These are phyloP conservation scores for Xylaria sp. DNA, from an alignment of 2,329 filamentous ascomycete genomes.

Conservation along the genomic window DNA sequence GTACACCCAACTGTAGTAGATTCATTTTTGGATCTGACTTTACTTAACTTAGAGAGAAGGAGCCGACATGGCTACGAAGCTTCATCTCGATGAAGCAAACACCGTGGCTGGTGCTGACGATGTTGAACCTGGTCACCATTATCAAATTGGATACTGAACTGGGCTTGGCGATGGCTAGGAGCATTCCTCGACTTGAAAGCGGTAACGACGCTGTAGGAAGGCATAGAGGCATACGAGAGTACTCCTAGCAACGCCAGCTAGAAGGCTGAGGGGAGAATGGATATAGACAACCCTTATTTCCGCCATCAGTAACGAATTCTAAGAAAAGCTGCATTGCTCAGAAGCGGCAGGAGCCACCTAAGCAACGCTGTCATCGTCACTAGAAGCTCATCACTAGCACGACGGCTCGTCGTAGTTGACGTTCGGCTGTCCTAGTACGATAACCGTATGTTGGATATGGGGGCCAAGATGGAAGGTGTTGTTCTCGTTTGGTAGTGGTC, in stretches of 20 bases:
- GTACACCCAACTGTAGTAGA: not conserved
- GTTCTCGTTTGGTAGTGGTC: not conserved
- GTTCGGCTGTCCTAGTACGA: not conserved
- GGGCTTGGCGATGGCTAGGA: not conserved
- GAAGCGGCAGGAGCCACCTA: not conserved
- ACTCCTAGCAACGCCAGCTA: not conserved
- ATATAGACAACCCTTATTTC: not conserved
- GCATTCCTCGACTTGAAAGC: not conserved
- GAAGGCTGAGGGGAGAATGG: conserved; percentile 6
- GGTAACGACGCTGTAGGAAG: not conserved
- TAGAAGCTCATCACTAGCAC: not conserved
- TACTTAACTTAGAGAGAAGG: not conserved
- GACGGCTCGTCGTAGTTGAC: not conserved
- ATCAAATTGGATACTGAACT: conserved; percentile 7
- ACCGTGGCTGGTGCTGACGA: conserved; percentile 21
- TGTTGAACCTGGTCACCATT: not conserved
- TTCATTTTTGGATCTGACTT: conserved; percentile 18
- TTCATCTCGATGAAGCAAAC: not conserved
- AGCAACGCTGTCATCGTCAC: not conserved
- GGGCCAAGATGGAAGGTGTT: not conserved
- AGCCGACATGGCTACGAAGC: conserved; percentile 9
- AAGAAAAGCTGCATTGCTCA: not conserved
- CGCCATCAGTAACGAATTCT: not conserved
- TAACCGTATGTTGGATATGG: not conserved
- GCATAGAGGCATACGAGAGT: not conserved